Percentiles rank a stretch among this genome's conserved stretches.
Conservation (phyloP, 2,329 filamentous ascomycete species). For the Venturia aucupariae region DNA sequence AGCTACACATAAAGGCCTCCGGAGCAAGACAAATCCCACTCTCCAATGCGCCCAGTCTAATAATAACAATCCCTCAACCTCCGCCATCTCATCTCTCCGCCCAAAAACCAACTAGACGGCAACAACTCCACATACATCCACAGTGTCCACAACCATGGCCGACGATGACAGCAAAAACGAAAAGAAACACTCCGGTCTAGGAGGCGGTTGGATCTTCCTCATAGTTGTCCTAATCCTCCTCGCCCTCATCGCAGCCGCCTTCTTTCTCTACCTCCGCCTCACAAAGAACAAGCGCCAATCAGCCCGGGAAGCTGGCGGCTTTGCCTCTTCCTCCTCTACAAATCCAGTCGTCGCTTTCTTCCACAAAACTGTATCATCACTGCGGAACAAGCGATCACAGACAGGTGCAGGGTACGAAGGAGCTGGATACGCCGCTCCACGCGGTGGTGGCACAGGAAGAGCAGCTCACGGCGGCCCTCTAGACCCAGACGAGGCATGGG, state of each 20-base stretch:
- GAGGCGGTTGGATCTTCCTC: slow-evolving; percentile 53
- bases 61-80: neutral
- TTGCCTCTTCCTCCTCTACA: slow-evolving; percentile 29
- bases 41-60: slow-evolving; percentile 1
- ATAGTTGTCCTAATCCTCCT: slow-evolving; percentile 60
- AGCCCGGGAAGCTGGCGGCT: slow-evolving; percentile 37
- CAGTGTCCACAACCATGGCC: neutral
- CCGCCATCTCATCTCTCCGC: slow-evolving; percentile 29
- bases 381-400: slow-evolving; percentile 58
- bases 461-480: slow-evolving; percentile 53
- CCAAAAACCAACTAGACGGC: slow-evolving; percentile 18
- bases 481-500: slow-evolving; percentile 82
- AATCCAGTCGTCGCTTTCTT: slow-evolving; percentile 66
- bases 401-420: slow-evolving; percentile 60
- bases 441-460: slow-evolving; percentile 20
- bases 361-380: slow-evolving; percentile 52
- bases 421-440: slow-evolving; percentile 38
- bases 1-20: neutral
- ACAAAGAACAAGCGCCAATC: slow-evolving; percentile 34
- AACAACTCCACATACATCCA: slow-evolving; percentile 1
- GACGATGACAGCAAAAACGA: slow-evolving; percentile 5
- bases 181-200: slow-evolving; percentile 32
- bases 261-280: slow-evolving; percentile 57
- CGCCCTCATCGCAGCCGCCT: slow-evolving; percentile 49
- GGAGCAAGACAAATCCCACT: neutral